Evolutionary conservation across 2,329 filamentous ascomycete genomes (phyloP).

Genomic region (Alternaria consortialis): DNA sequence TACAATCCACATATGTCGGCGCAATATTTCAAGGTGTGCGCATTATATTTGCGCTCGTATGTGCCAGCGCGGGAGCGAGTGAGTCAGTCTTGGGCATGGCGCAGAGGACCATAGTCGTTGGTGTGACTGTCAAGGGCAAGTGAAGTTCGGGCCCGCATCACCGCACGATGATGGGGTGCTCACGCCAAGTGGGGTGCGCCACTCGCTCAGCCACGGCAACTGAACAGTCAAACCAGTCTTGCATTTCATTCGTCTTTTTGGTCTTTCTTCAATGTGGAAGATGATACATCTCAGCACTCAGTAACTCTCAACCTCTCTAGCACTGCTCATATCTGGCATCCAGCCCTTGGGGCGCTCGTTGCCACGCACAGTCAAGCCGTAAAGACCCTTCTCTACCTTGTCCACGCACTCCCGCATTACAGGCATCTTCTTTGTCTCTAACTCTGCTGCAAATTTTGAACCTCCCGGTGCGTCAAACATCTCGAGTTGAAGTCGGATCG

Average conservation of each 20-base stretch:
- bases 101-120: conserved; percentile 26
- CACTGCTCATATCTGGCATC: conserved; percentile 76
- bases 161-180: conserved; percentile 22
- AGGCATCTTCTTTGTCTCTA: conserved; percentile 77
- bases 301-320: conserved; percentile 55
- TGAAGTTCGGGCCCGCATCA: conserved; percentile 25
- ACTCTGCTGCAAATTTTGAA: conserved; percentile 68
- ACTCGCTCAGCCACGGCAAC: conserved; percentile 22
- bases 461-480: conserved; percentile 66
- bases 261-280: neutral
- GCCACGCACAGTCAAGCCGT: conserved; percentile 85
- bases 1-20: conserved; percentile 30
- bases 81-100: conserved; percentile 32
- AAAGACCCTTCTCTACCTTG: conserved; percentile 92
- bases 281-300: conserved; percentile 14
- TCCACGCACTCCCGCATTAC: conserved; percentile 88
- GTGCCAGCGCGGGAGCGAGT: conserved; percentile 35
- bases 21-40: conserved; percentile 38
- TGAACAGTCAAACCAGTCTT: neutral
- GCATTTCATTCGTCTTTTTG: neutral
- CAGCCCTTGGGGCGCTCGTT: conserved; percentile 90
- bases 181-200: conserved; percentile 25
- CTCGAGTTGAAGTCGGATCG: conserved; percentile 79
- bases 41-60: conserved; percentile 31
- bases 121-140: conserved; percentile 21